Evolutionary conservation across 768 basidiomycete species (phyloP).

Genomic region (Tricholoma sp.): DNA sequence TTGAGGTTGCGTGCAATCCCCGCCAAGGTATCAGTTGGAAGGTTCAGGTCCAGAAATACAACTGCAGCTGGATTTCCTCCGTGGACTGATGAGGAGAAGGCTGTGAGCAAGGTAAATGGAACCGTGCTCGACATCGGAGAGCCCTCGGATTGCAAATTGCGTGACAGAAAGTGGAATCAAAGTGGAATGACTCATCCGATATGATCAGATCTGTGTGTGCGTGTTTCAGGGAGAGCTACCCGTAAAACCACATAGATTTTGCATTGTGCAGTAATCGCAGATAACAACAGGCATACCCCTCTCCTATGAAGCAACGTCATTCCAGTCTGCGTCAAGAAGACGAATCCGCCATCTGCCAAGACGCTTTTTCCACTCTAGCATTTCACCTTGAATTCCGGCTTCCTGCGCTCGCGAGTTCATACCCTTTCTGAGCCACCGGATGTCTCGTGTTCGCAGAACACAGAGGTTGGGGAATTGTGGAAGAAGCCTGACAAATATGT

Average conservation of each 20-base stretch:
- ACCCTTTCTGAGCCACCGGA: constrained; percentile 68
- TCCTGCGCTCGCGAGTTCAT: constrained; percentile 60
- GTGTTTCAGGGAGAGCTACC: no score
- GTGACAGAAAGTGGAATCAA: neutral
- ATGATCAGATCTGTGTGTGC: no score
- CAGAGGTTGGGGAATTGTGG: constrained; percentile 51
- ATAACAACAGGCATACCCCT: neutral
- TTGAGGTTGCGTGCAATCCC: constrained; percentile 38
- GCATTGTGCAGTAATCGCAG: no score
- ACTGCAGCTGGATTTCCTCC: constrained; percentile 43
- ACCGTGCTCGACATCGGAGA: neutral
- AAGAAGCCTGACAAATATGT: constrained; percentile 47
- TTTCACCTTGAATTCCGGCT: constrained; percentile 77
- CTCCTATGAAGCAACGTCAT: constrained; percentile 11
- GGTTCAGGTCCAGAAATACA: constrained; percentile 28
- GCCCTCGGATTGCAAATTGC: neutral
- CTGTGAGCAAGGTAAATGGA: constrained; percentile 35
- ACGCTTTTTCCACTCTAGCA: constrained; percentile 67
- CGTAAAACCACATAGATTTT: no score
- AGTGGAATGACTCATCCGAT: neutral
- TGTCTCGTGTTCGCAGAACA: constrained; percentile 57
- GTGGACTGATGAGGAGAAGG: constrained; percentile 37
- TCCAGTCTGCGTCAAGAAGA: constrained; percentile 73
- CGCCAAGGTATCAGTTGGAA: constrained; percentile 23
- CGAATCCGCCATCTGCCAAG: constrained; percentile 52